Percentiles rank a stretch among this genome's conserved stretches.
These are phyloP conservation scores for Suhomyces prunicola DNA, from an alignment of 805 yeast species.

Conservation along the genomic window DNA sequence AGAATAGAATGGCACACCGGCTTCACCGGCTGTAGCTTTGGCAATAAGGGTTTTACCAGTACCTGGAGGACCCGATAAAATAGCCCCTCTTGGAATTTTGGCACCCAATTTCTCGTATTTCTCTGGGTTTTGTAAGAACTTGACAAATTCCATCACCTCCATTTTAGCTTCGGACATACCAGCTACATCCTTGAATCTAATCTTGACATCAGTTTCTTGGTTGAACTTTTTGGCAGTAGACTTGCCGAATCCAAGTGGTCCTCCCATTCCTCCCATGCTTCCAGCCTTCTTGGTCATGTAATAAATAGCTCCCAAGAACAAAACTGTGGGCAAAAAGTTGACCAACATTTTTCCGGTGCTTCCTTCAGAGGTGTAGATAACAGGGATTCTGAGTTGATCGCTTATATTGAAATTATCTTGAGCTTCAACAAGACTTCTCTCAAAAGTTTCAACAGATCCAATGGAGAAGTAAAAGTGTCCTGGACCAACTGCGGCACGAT, in stretches of 20 bases:
- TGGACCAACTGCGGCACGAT: conserved; percentile 13
- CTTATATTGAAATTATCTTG: conserved; percentile 68
- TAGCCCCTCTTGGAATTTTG: conserved; percentile 97
- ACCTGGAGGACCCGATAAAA: conserved; percentile 97
- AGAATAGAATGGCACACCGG: conserved; percentile 93
- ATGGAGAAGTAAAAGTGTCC: conserved; percentile 58
- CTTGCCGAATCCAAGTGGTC: conserved; percentile 80
- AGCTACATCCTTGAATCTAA: conserved; percentile 91
- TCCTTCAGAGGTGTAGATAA: conserved; percentile 72
- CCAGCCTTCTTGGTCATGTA: conserved; percentile 73
- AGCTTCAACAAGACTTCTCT: conserved; percentile 69
- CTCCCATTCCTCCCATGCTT: conserved; percentile 73
- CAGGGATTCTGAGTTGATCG: conserved; percentile 70
- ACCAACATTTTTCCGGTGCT: conserved; percentile 58
- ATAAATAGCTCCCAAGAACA: conserved; percentile 84
- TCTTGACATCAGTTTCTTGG: conserved; percentile 85
- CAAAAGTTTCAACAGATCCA: conserved; percentile 88
- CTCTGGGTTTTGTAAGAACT: conserved; percentile 83
- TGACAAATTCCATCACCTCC: conserved; percentile 97
- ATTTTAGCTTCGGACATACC: conserved; percentile 97
- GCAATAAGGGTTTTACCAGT: conserved; percentile 97
- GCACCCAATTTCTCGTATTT: conserved; percentile 94
- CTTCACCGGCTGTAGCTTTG: conserved; percentile 99
- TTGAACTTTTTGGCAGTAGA: conserved; percentile 89
- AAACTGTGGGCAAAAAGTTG: conserved; percentile 83